These are phyloP conservation scores for Antarctomyces pellizariae DNA, from an alignment of 495 filamentous ascomycete genomes.

Conservation along the genomic window DNA sequence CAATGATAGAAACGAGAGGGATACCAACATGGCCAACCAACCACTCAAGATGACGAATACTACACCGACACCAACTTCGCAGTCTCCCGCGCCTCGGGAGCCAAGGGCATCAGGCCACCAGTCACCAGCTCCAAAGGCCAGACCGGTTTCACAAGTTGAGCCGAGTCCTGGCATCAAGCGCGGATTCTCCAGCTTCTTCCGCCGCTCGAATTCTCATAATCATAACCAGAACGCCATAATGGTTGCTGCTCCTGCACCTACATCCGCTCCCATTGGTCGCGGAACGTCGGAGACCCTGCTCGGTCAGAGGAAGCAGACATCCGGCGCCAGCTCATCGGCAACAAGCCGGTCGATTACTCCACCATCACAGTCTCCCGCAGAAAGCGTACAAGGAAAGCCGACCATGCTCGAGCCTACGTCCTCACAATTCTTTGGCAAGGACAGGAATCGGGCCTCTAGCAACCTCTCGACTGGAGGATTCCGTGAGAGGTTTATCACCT, in stretches of 20 bases:
- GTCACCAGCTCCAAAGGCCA: conserved; percentile 5
- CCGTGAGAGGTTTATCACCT: too few relatives aligned
- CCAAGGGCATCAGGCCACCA: conserved; percentile 4
- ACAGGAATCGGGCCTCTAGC: conserved; percentile 14
- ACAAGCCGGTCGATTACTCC: conserved; percentile 29
- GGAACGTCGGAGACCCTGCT: conserved; percentile 16
- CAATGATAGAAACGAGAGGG: too few relatives aligned
- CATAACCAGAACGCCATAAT: conserved; percentile 5
- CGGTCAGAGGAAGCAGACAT: too few relatives aligned
- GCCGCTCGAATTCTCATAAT: conserved; percentile 12
- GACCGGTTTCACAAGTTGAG: conserved; percentile 7
- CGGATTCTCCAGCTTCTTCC: conserved; percentile 15
- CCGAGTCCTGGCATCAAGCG: conserved; percentile 13
- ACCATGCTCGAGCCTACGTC: conserved; percentile 16
- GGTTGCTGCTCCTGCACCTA: conserved; percentile 7
- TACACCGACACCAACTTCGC: conserved; percentile 7
- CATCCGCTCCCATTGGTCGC: conserved; percentile 9
- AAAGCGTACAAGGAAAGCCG: conserved; percentile 12
- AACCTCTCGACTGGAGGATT: conserved; percentile 7
- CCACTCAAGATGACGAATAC: conserved; percentile 14
- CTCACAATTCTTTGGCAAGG: conserved; percentile 18
- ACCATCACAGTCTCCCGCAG: conserved; percentile 24
- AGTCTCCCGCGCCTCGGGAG: conserved; percentile 1
- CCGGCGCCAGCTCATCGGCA: conserved; percentile 19
- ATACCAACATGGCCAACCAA: conserved; percentile 6